Evolutionary conservation across 495 filamentous ascomycete genomes (phyloP).

Genomic region (Aspergillus nidulans): DNA sequence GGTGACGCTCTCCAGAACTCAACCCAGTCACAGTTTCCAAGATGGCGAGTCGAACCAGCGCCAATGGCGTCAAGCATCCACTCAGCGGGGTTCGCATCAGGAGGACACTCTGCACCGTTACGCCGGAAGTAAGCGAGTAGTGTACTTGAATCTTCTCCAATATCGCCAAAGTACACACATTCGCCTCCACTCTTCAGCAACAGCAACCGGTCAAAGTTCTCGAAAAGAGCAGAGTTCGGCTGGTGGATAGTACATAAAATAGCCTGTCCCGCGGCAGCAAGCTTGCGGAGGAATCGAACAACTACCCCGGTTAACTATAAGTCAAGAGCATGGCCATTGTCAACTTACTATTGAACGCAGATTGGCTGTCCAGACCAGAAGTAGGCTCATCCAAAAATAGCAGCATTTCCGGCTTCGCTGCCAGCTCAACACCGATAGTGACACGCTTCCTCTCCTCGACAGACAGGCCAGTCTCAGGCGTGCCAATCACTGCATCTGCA

Average conservation of each 20-base stretch:
- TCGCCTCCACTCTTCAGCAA: slow-evolving; percentile 66
- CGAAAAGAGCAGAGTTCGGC: slow-evolving; percentile 66
- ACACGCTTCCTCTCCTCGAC: slow-evolving; percentile 62
- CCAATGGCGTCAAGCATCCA: slow-evolving; percentile 90
- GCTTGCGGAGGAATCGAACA: slow-evolving; percentile 59
- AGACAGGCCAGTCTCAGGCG: slow-evolving; percentile 49
- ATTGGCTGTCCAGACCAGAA: slow-evolving; percentile 61
- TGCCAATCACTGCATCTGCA: slow-evolving; percentile 52
- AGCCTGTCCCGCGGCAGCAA: slow-evolving; percentile 64
- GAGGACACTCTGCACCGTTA: slow-evolving; percentile 70
- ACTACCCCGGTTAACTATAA: slow-evolving; percentile 17
- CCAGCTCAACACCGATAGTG: slow-evolving; percentile 67
- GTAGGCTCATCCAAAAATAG: slow-evolving; percentile 80
- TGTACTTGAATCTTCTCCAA: slow-evolving; percentile 49
- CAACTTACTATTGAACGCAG: slow-evolving; percentile 51
- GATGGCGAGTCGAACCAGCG: slow-evolving; percentile 32
- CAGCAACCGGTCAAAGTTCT: slow-evolving; percentile 69
- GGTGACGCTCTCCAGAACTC: slow-evolving; percentile 61
- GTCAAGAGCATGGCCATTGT: not conserved
- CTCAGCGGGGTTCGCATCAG: slow-evolving; percentile 79
- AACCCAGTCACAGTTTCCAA: slow-evolving; percentile 58
- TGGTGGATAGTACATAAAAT: slow-evolving; percentile 78
- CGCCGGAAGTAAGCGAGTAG: slow-evolving; percentile 70
- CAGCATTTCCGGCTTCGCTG: slow-evolving; percentile 60
- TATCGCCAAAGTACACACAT: slow-evolving; percentile 67